A percentile compares a stretch with the other conserved stretches of the same genome.
Conservation (phyloP, 306 rosid species). For the Citrullus colocynthis region DNA sequence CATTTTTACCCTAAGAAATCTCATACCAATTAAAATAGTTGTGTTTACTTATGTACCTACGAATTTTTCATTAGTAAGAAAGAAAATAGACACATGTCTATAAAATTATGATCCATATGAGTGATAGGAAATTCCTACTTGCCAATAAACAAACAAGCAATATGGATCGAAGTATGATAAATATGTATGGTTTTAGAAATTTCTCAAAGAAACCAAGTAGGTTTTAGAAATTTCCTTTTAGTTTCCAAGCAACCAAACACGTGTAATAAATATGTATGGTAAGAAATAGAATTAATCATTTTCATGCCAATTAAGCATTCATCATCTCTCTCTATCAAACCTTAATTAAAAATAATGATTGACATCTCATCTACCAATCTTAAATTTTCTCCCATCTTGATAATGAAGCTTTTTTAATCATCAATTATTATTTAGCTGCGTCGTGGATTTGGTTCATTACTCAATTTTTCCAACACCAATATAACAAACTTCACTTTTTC, state of each 20-base stretch:
- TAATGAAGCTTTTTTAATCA: not conserved
- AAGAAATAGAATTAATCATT: not conserved
- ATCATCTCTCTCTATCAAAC: not conserved
- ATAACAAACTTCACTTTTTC: not conserved
- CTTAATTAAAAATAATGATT: not conserved
- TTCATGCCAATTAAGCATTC: not conserved
- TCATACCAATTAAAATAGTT: no score
- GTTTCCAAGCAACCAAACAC: not conserved
- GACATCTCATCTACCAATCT: slow-evolving; percentile 1
- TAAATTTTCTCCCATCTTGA: not conserved
- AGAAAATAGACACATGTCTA: no score
- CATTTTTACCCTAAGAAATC: no score
- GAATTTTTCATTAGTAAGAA: no score
- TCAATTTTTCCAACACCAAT: not conserved
- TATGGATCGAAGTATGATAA: no score
- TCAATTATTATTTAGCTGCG: not conserved
- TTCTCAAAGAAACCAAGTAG: not conserved
- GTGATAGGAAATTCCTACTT: no score
- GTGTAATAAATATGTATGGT: not conserved
- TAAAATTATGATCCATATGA: no score
- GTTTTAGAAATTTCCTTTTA: not conserved
- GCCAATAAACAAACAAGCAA: no score
- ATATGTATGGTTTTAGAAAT: no score
- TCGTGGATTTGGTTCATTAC: not conserved
- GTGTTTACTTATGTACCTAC: no score